Conservation (phyloP, 2,329 filamentous ascomycete species). For the Ophiostoma piceae region DNA sequence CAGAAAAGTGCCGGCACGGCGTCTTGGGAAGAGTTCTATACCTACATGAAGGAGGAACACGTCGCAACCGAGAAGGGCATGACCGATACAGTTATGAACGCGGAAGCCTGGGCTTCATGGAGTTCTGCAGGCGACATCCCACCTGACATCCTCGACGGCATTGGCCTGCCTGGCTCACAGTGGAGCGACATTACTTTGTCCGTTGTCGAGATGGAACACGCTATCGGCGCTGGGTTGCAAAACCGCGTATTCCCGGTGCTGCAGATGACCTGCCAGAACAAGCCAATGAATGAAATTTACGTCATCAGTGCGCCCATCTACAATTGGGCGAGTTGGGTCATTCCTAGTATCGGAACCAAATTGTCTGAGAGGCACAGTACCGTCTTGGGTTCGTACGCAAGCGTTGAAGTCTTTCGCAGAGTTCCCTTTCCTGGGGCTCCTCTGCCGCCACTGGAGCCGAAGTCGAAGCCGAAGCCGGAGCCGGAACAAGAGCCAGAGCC, state of each 20-base stretch:
- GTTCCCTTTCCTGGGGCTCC: neutral
- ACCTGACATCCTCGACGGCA: neutral
- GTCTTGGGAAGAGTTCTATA: constrained; percentile 58
- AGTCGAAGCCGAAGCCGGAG: no score
- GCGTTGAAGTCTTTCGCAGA: constrained; percentile 56
- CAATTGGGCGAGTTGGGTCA: constrained; percentile 33
- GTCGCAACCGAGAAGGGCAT: constrained; percentile 53
- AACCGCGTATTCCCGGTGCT: constrained; percentile 63
- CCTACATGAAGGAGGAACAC: constrained; percentile 54
- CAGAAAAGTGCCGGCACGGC: constrained; percentile 48
- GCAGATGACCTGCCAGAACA: constrained; percentile 51
- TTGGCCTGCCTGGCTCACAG: constrained; percentile 41
- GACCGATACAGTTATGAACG: constrained; percentile 48
- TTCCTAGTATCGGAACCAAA: constrained; percentile 24
- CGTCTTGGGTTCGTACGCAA: constrained; percentile 57
- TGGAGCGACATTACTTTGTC: constrained; percentile 45
- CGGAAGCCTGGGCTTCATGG: constrained; percentile 35
- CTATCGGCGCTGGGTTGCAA: constrained; percentile 54
- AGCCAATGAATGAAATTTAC: constrained; percentile 43
- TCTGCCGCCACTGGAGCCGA: no score
- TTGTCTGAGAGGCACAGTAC: constrained; percentile 42
- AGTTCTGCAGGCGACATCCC: constrained; percentile 29
- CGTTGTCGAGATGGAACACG: constrained; percentile 62
- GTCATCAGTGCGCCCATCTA: constrained; percentile 53
- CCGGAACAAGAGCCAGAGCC: no score